Conservation (phyloP, 805 yeast species). For the Barnettozyma sucrosica region DNA sequence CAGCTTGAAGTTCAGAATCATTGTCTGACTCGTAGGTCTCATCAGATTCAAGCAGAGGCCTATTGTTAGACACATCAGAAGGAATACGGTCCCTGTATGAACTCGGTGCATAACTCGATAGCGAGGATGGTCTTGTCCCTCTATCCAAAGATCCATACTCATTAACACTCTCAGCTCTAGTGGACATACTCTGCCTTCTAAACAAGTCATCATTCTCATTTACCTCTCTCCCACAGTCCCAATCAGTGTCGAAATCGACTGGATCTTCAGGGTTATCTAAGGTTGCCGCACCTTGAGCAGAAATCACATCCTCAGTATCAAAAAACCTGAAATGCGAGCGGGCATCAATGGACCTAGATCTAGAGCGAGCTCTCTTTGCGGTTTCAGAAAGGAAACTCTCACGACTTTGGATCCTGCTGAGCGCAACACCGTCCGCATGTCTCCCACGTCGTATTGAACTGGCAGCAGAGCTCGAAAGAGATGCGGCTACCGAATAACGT, state of each 20-base stretch:
- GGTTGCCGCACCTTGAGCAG: slow-evolving; percentile 85
- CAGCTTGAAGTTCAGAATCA: slow-evolving; percentile 25
- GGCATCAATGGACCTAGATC: slow-evolving; percentile 29
- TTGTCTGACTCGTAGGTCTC: slow-evolving; percentile 30
- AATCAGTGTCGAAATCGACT: slow-evolving; percentile 67
- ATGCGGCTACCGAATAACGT: slow-evolving; percentile 13
- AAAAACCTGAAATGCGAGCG: slow-evolving; percentile 68
- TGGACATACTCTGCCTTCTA: slow-evolving; percentile 31
- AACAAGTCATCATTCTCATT: slow-evolving; percentile 34
- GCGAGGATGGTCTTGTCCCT: slow-evolving; percentile 21
- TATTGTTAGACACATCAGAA: slow-evolving; percentile 28
- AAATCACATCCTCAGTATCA: slow-evolving; percentile 73
- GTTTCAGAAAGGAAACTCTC: slow-evolving; percentile 8
- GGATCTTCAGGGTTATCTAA: slow-evolving; percentile 45
- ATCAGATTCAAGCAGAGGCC: slow-evolving; percentile 24
- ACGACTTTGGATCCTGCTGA: slow-evolving; percentile 23
- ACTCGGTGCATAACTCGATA: slow-evolving; percentile 32
- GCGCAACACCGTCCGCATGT: slow-evolving; percentile 15
- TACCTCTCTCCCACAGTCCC: slow-evolving; percentile 46
- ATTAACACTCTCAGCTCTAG: slow-evolving; percentile 16
- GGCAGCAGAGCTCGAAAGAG: slow-evolving; percentile 22
- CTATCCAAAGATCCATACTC: slow-evolving; percentile 20
- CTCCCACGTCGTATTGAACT: slow-evolving; percentile 26
- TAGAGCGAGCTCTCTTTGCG: slow-evolving; percentile 26
- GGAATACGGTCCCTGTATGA: slow-evolving; percentile 35